phyloP scores from a whole-genome alignment of 148 eudicot species.

The Vaccinium darrowii region DNA sequence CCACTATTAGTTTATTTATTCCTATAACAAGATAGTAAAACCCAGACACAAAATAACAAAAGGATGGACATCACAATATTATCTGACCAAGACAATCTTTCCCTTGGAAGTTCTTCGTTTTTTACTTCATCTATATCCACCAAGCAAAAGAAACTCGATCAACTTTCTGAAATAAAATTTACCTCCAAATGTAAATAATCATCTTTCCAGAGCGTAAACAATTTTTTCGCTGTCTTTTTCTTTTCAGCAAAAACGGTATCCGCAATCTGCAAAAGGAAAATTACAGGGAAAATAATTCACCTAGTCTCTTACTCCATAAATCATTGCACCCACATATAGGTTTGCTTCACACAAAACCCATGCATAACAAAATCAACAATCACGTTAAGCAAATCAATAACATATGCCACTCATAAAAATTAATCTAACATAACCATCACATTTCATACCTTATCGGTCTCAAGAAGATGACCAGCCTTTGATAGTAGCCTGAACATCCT shows the following conservation, averaged over 20 bases:
- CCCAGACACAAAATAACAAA: not conserved
- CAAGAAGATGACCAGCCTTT: constrained; percentile 43
- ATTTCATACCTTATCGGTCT: constrained; percentile 69
- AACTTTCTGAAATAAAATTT: constrained; percentile 12
- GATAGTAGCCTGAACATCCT: constrained; percentile 75
- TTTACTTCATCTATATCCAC: not conserved
- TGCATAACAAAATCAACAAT: not conserved
- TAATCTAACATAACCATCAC: not conserved
- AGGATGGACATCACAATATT: not conserved
- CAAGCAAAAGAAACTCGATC: not conserved
- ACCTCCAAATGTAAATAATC: constrained; percentile 83
- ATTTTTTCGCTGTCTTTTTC: constrained; percentile 62
- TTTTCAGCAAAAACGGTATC: constrained; percentile 69
- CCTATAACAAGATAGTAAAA: not conserved
- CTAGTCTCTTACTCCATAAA: not conserved
- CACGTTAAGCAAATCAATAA: not conserved
- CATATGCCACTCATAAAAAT: not conserved
- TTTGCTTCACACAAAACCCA: not conserved
- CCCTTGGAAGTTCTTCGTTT: not conserved
- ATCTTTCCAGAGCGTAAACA: constrained; percentile 80
- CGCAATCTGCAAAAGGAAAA: constrained; percentile 50
- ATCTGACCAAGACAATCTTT: constrained; percentile 4
- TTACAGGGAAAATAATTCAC: not conserved
- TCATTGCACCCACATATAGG: not conserved
- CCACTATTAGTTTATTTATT: not conserved